phyloP scores from a whole-genome alignment of 2,329 filamentous ascomycete genomes.

The Hyphodiscus sp. region DNA sequence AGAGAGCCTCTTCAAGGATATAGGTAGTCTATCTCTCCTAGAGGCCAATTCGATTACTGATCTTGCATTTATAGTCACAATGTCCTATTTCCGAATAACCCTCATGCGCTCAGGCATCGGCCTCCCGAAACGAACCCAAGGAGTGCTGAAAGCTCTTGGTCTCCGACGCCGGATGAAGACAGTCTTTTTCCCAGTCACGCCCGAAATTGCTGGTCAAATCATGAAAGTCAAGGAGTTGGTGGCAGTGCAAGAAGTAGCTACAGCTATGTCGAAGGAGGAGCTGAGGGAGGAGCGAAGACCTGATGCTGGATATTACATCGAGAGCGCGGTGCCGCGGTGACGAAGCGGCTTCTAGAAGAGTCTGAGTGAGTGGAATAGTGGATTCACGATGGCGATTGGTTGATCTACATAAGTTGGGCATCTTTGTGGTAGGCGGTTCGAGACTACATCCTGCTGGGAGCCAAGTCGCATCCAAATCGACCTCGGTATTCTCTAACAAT shows the following conservation, averaged over 20 bases:
- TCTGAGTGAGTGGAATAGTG: neutral
- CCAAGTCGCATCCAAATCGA: neutral
- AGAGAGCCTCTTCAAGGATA: neutral
- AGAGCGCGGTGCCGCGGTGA: conserved; percentile 36
- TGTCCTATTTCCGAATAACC: conserved; percentile 67
- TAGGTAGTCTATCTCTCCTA: conserved; percentile 4
- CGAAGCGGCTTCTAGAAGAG: neutral
- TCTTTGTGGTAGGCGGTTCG: neutral
- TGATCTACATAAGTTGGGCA: neutral
- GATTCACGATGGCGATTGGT: neutral
- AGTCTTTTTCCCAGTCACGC: conserved; percentile 65
- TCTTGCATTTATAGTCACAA: conserved; percentile 25
- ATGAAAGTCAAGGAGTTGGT: conserved; percentile 72
- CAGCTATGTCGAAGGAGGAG: conserved; percentile 50
- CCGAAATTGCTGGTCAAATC: conserved; percentile 63
- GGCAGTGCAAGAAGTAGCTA: conserved; percentile 60
- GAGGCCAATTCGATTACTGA: neutral
- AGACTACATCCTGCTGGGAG: neutral
- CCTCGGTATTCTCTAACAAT: neutral
- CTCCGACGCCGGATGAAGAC: conserved; percentile 66
- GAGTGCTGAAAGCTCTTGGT: conserved; percentile 63
- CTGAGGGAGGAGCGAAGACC: conserved; percentile 56
- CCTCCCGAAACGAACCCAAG: conserved; percentile 56
- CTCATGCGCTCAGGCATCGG: conserved; percentile 68
- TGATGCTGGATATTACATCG: conserved; percentile 62